Conservation (phyloP, 73 alveolate species). For the Uronychia binucleata region DNA sequence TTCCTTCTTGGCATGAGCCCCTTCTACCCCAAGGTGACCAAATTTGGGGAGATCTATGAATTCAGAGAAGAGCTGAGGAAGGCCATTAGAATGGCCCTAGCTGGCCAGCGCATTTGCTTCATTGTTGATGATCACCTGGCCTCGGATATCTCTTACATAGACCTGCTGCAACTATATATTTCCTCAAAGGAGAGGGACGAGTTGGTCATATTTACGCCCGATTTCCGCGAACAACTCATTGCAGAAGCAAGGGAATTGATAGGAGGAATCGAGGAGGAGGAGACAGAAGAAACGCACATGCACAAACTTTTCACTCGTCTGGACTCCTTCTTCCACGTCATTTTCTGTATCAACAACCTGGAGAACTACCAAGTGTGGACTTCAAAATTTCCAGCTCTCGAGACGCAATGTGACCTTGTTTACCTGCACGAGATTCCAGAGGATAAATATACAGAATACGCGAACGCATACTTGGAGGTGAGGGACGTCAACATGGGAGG, state of each 20-base stretch:
- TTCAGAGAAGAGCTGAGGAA: slow-evolving; percentile 24
- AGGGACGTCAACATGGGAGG: not conserved
- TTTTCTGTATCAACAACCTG: slow-evolving; percentile 14
- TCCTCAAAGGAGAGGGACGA: not conserved
- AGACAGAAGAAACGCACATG: slow-evolving; percentile 7
- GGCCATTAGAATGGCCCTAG: slow-evolving; percentile 18
- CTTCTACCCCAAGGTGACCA: slow-evolving; percentile 17
- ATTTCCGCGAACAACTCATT: not conserved
- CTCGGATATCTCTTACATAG: slow-evolving; percentile 33
- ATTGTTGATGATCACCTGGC: slow-evolving; percentile 15
- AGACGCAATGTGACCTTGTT: slow-evolving; percentile 30
- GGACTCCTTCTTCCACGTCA: slow-evolving; percentile 14
- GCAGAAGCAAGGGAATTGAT: not conserved
- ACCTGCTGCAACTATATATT: slow-evolving; percentile 18
- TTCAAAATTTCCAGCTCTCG: slow-evolving; percentile 38
- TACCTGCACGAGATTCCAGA: slow-evolving; percentile 24
- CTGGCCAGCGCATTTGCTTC: not conserved
- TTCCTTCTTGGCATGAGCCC: slow-evolving; percentile 21
- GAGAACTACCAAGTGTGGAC: slow-evolving; percentile 28
- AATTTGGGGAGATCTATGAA: slow-evolving; percentile 20
- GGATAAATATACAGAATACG: not conserved
- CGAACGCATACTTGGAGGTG: not conserved
- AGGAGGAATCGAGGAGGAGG: not conserved
- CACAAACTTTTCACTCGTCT: slow-evolving; percentile 11
- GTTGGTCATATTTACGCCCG: not conserved